Base-by-base conservation (phyloP, 2,329 filamentous ascomycete genomes). In the Aspergillus eucalypticola region DNA sequence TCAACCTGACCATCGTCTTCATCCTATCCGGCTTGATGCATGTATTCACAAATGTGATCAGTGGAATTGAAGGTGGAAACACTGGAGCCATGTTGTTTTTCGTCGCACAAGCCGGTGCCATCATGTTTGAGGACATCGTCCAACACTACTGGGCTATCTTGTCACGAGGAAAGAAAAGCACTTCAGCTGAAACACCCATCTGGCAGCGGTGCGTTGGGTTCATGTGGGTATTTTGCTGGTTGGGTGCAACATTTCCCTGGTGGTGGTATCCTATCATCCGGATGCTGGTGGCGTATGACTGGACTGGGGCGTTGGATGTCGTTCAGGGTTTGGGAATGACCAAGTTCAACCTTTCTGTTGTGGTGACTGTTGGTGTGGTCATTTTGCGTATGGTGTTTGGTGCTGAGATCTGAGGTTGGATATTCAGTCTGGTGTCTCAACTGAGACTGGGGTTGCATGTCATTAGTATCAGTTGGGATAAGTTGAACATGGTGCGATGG, bases 81-180 rank as follows among this genome's bases (percentile, higher is more conserved):
- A 67, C 64, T 2, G 65, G 69, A 3, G 56, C 69, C 0, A 49
- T 71, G 25, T 11, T 58, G 2, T 72, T 71, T 32, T 75, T 74
- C 52, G 39, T 53, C 25, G 60, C 62, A 1, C 66, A 68, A 6
- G 56, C 61, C 1, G 4, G 71, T 3, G 73, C 67, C 0, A 66
- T 74, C 8, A 63, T 73, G 56, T 61, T 74, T 29, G 73, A 76
- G 59, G 72, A 75, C 51, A 51, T 50, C 1, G 59, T 70, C 7
- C 66, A 70, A 48, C 58, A 46, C 7, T 19, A 69, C 1, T 73
- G 67, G 65, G 21, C 19, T 8, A 11, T 5, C 3, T 5, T 25
- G 17, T 6, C 5, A 21, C 44, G 10, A 10, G 19, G n/a, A 21
- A 3, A 32, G 27, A 27, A 17, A 17, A 25, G 8, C 2, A 29